A percentile compares a stretch with the other conserved stretches of the same genome.
These are phyloP conservation scores for Golubevia sp. DNA, from an alignment of 1,284 basidiomycete species.

Conservation along the genomic window DNA sequence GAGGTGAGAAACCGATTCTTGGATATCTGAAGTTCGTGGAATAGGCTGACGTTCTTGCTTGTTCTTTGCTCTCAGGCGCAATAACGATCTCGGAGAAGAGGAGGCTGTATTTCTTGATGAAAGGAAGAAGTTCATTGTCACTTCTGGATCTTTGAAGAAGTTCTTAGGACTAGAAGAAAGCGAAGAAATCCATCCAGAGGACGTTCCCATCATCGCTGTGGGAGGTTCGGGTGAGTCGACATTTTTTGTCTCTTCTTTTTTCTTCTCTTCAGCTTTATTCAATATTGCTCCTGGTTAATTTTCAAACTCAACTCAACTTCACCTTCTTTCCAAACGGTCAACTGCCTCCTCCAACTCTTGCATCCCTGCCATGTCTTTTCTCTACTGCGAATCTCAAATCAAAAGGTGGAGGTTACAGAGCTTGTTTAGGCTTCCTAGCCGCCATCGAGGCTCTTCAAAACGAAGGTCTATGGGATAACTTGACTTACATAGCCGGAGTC, in stretches of 20 bases:
- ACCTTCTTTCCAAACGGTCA: no score
- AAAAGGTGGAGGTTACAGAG: no score
- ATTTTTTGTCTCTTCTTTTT: no score
- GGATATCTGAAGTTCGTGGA: no score
- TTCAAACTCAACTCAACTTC: no score
- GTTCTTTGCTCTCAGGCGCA: neutral
- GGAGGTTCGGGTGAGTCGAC: conserved; percentile 33
- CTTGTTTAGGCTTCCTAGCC: conserved; percentile 14
- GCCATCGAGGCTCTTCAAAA: conserved; percentile 35
- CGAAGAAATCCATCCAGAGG: conserved; percentile 45
- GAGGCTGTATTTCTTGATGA: conserved; percentile 2
- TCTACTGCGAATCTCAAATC: no score
- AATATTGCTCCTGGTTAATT: no score
- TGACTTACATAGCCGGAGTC: conserved; percentile 53
- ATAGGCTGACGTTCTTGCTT: no score
- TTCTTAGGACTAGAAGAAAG: conserved; percentile 26
- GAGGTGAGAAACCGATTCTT: no score
- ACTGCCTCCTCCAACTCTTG: no score
- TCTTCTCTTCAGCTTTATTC: no score
- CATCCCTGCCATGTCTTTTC: no score
- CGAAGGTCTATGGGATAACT: conserved; percentile 46
- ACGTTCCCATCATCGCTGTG: conserved; percentile 46
- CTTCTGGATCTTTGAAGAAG: neutral
- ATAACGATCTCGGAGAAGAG: conserved; percentile 4
- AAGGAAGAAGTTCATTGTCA: conserved; percentile 6